Base-by-base conservation (phyloP, 768 basidiomycete species). In the Crucibulum laeve region DNA sequence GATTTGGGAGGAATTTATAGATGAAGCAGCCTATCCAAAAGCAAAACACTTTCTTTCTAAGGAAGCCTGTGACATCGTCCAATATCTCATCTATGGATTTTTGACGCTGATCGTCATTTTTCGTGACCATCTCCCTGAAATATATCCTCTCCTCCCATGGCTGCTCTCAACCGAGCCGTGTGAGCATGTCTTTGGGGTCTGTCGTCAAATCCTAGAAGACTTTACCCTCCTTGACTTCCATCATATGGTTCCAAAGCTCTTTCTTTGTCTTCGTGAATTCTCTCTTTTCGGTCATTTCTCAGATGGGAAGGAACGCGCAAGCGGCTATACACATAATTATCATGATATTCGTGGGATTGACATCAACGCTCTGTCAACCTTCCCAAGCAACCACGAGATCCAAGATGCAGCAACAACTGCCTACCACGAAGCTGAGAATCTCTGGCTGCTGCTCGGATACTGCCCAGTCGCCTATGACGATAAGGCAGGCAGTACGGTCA, bases 111-210 rank as follows among this genome's bases (percentile, higher is more conserved):
- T 72, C 17, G 23, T 59, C 41, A 48, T 68, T 28, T 51, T 72
- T 50, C 65, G 69, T 13, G 64, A 69, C 47, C 46, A 64, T 40
- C 2, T 58, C 23, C 5, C 36, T 6, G 36, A 28, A 2, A n/a
- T 25, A 15, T 44, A 42, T n/a, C 67, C 68, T 10, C 56, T 71
- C n/a, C 53, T 66, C n/a, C 64, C 64, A 0, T 69, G 67, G 65
- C 44, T 62, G 1, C 60, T 63, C 40, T 61, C 55, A 0, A 68
- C 48, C 2, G 67, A 70, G 43, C 35, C 53, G 1, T 55, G 53
- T 38, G 67, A 70, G 43, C 68, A 71, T 45, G 19, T 57, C 7
- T 70, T 67, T 44, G 69, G 64, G 0, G 34, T 47, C 4, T 23
- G 45, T 2, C 60, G 68, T 0, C 26, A 58, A 15, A 50, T 68